A percentile compares a stretch with the other conserved stretches of the same genome.
Evolutionary conservation across 805 yeast species (phyloP).

Genomic region (Komagataella pastoris): DNA sequence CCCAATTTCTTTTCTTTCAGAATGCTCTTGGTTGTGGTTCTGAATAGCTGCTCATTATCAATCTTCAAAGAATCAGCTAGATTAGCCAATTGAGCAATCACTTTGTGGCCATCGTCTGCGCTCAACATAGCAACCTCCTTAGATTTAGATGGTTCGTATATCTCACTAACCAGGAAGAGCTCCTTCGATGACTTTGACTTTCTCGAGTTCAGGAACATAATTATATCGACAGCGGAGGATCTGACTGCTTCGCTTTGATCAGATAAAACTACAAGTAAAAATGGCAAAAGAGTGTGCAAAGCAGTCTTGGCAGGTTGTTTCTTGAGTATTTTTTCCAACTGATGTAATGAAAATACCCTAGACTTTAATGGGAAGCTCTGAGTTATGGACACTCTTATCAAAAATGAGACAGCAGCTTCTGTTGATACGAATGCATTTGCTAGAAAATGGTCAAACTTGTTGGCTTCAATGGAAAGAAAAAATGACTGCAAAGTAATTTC

Average conservation of each 20-base stretch:
- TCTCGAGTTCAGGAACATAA: slow-evolving; percentile 24
- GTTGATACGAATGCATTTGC: slow-evolving; percentile 21
- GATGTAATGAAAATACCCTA: slow-evolving; percentile 34
- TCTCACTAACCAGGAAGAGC: slow-evolving; percentile 29
- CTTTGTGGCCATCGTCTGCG: slow-evolving; percentile 45
- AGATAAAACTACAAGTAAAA: slow-evolving; percentile 36
- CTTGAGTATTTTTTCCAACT: slow-evolving; percentile 22
- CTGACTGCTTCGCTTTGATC: slow-evolving; percentile 41
- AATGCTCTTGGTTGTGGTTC: slow-evolving; percentile 5
- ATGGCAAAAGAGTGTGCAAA: slow-evolving; percentile 45
- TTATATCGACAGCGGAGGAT: slow-evolving; percentile 22
- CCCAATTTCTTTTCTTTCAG: slow-evolving; percentile 42
- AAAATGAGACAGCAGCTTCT: slow-evolving; percentile 40
- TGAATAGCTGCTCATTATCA: slow-evolving; percentile 7
- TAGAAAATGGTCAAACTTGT: slow-evolving; percentile 11
- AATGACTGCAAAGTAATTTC: slow-evolving; percentile 25
- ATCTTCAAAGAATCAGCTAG: not conserved
- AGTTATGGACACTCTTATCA: slow-evolving; percentile 42
- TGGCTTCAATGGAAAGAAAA: slow-evolving; percentile 25
- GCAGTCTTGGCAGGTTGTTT: slow-evolving; percentile 18
- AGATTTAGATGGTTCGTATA: slow-evolving; percentile 40
- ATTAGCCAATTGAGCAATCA: slow-evolving; percentile 26
- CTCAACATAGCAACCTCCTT: slow-evolving; percentile 24
- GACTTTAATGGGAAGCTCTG: slow-evolving; percentile 45
- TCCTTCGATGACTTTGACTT: slow-evolving; percentile 19